Evolutionary conservation across 2,329 filamentous ascomycete genomes (phyloP).

Genomic region (Thelonectria olida): DNA sequence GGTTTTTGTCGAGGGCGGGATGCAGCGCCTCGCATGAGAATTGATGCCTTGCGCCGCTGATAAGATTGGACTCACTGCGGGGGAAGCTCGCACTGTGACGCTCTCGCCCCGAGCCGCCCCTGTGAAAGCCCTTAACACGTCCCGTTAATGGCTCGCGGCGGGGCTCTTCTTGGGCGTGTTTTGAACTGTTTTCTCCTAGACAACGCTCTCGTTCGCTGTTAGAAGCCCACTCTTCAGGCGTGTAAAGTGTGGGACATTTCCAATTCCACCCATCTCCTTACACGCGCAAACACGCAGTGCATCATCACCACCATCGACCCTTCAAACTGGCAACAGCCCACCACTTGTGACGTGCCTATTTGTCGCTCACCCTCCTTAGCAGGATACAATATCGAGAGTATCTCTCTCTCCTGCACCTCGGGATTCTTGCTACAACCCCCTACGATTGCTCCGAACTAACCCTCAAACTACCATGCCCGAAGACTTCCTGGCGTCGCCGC

Average conservation of each 20-base stretch:
- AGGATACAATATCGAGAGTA: too few species aligned
- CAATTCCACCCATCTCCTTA: background rate
- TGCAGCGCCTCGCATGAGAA: too few species aligned
- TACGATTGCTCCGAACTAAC: background rate
- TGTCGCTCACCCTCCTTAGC: background rate
- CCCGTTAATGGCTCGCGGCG: constrained; percentile 28
- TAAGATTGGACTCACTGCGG: constrained; percentile 29
- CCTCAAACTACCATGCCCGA: constrained; percentile 44
- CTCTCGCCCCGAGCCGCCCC: background rate
- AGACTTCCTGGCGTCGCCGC: constrained; percentile 32
- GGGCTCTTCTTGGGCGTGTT: constrained; percentile 27
- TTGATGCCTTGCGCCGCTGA: constrained; percentile 34
- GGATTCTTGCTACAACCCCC: background rate
- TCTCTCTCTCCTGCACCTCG: too few species aligned
- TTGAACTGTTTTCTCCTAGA: constrained; percentile 7
- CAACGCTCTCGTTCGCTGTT: constrained; percentile 3
- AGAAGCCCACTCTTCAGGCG: constrained; percentile 15
- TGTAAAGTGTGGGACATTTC: constrained; percentile 27
- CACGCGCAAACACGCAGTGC: too few species aligned
- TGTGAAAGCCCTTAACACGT: constrained; percentile 29
- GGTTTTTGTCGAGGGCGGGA: constrained; percentile 28
- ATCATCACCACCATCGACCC: too few species aligned
- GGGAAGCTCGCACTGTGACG: constrained; percentile 36
- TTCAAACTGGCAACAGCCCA: too few species aligned
- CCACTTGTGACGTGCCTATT: too few species aligned